Conservation (phyloP, 2,329 filamentous ascomycete species). For the Fusarium pseudonygamai region DNA sequence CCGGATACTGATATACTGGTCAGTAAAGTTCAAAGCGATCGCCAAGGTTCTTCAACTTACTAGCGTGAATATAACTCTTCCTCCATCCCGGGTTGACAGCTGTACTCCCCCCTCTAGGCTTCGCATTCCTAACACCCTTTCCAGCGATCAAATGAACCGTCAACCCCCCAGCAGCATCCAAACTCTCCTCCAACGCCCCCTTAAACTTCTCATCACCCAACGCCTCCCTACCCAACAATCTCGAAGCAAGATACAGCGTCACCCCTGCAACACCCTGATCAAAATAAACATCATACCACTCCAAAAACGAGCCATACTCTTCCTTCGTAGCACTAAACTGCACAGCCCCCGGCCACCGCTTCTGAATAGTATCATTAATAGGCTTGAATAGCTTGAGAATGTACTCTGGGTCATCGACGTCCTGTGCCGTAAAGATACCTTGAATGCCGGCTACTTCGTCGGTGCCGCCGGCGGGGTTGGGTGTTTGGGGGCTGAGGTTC, state of each 20-base stretch:
- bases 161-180: slow-evolving; percentile 41
- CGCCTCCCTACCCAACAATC: slow-evolving; percentile 52
- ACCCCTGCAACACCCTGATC: slow-evolving; percentile 50
- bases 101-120: slow-evolving; percentile 56
- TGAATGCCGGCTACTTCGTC: slow-evolving; percentile 49
- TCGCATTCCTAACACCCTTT: slow-evolving; percentile 55
- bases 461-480: slow-evolving; percentile 46
- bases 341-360: slow-evolving; percentile 48
- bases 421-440: slow-evolving; percentile 49
- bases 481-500: slow-evolving; percentile 47
- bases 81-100: slow-evolving; percentile 63
- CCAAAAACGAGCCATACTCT: slow-evolving; percentile 49
- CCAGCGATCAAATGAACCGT: slow-evolving; percentile 55
- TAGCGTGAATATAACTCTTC: slow-evolving; percentile 51
- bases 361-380: slow-evolving; percentile 50
- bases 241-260: slow-evolving; percentile 53
- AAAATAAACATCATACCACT: slow-evolving; percentile 50
- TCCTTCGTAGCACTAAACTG: slow-evolving; percentile 22
- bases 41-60: slow-evolving; percentile 45
- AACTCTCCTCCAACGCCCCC: slow-evolving; percentile 50
- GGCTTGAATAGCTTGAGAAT: slow-evolving; percentile 46
- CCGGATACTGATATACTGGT: slow-evolving; percentile 36
- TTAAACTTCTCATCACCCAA: slow-evolving; percentile 46
- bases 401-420: slow-evolving; percentile 45
- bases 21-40: accelerated